phyloP scores from a whole-genome alignment of 2,329 filamentous ascomycete species.

The Pleomassaria siparia region DNA sequence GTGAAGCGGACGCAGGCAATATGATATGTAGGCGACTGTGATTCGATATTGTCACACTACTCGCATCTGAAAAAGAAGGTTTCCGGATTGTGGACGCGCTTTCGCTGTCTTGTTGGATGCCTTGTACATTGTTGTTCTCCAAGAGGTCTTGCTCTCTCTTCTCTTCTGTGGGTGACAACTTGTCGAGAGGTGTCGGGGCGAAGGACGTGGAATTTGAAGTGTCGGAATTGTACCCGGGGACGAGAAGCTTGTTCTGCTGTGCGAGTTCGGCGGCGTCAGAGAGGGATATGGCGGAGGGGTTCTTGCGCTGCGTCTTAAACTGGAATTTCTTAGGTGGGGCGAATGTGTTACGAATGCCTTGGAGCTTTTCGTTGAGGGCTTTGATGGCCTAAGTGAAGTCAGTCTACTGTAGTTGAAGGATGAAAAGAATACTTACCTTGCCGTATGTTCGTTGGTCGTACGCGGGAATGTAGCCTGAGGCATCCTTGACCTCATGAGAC shows the following conservation, averaged over 20 bases:
- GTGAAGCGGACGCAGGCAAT: slow-evolving; percentile 69
- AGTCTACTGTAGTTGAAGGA: slow-evolving; percentile 9
- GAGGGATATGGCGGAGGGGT: slow-evolving; percentile 56
- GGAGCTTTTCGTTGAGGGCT: slow-evolving; percentile 74
- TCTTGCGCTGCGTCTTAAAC: slow-evolving; percentile 67
- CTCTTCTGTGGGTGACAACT: slow-evolving; percentile 34
- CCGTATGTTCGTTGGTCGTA: slow-evolving; percentile 89
- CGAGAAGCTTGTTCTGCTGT: slow-evolving; percentile 48
- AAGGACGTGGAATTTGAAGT: slow-evolving; percentile 44
- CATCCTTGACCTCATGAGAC: slow-evolving; percentile 82
- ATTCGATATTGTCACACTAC: slow-evolving; percentile 64
- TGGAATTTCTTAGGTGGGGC: slow-evolving; percentile 79
- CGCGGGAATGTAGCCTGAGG: slow-evolving; percentile 76
- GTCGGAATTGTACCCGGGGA: slow-evolving; percentile 45
- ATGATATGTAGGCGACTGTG: slow-evolving; percentile 74
- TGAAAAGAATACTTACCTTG: slow-evolving; percentile 55
- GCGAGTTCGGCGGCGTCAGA: slow-evolving; percentile 59
- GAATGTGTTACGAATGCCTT: slow-evolving; percentile 66
- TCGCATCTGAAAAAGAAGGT: slow-evolving; percentile 59
- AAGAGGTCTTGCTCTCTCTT: slow-evolving; percentile 29
- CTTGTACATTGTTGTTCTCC: slow-evolving; percentile 8
- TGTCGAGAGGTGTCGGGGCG: slow-evolving; percentile 43
- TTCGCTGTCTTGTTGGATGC: slow-evolving; percentile 9
- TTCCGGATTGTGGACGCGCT: slow-evolving; percentile 39
- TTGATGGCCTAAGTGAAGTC: slow-evolving; percentile 68